phyloP scores from a whole-genome alignment of 2,329 filamentous ascomycete species.

The Fusarium sp. region DNA sequence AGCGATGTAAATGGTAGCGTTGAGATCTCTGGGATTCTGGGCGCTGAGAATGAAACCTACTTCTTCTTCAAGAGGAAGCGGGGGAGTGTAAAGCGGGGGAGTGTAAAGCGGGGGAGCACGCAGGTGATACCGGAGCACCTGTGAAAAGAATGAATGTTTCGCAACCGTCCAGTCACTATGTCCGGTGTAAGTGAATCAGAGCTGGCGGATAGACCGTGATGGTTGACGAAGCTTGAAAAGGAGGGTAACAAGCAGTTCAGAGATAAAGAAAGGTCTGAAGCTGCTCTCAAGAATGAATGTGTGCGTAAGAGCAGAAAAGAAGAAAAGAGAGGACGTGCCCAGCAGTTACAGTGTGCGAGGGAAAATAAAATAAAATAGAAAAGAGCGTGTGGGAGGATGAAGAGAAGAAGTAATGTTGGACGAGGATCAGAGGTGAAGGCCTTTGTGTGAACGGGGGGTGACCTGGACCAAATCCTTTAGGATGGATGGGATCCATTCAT shows the following conservation, averaged over 20 bases:
- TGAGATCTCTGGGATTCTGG: constrained; percentile 43
- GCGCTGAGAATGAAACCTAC: constrained; percentile 38
- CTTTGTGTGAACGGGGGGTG: constrained; percentile 37
- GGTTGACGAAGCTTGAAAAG: constrained; percentile 42
- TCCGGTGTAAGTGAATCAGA: constrained; percentile 37
- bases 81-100: constrained; percentile 7
- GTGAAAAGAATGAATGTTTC: constrained; percentile 46
- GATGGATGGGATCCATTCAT: neutral
- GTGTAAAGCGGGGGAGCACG: constrained; percentile 7
- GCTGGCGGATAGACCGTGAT: constrained; percentile 24
- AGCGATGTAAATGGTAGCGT: constrained; percentile 23
- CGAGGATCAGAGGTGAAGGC: constrained; percentile 38
- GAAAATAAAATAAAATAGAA: constrained; percentile 17
- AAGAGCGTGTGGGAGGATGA: constrained; percentile 41
- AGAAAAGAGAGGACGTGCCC: constrained; percentile 53
- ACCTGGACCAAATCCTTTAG: constrained; percentile 21
- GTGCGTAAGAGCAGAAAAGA: constrained; percentile 24
- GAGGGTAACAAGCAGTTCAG: constrained; percentile 50
- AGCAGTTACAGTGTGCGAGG: constrained; percentile 46
- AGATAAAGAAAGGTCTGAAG: constrained; percentile 28
- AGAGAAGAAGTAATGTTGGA: constrained; percentile 39
- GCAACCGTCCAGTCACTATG: constrained; percentile 35
- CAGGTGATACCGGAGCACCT: constrained; percentile 55
- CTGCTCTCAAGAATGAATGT: constrained; percentile 34
- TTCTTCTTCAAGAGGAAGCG: constrained; percentile 25